Percentiles rank a stretch among this genome's conserved stretches.
Evolutionary conservation across 2,329 filamentous ascomycete species (phyloP).

Genomic region (Sclerotinia sclerotiorum): DNA sequence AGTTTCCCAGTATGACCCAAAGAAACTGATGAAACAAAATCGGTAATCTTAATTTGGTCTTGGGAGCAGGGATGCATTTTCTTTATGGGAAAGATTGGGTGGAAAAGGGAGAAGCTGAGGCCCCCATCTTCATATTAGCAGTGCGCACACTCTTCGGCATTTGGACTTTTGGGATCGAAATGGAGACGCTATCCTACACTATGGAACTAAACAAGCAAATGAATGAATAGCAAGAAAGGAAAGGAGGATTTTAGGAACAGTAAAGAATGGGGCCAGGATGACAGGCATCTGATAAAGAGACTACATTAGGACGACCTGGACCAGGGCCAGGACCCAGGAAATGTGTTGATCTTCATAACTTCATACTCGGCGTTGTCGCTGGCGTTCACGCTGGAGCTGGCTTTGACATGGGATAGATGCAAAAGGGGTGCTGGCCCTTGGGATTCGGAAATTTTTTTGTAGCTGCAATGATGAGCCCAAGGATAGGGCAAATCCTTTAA

Average conservation of each 20-base stretch:
- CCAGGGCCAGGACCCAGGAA: not conserved
- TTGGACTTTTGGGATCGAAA: not conserved
- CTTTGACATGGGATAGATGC: not conserved
- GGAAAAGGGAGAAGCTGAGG: conserved; percentile 5
- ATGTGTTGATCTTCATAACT: conserved; percentile 16
- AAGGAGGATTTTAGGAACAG: conserved; percentile 1
- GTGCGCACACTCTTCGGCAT: conserved; percentile 15
- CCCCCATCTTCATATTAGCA: conserved; percentile 10
- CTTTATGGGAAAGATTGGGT: not conserved
- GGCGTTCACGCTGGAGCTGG: conserved; percentile 3
- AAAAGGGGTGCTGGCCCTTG: conserved; percentile 3
- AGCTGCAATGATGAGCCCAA: conserved; percentile 11
- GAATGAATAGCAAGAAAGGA: conserved; percentile 8
- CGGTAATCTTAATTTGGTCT: conserved; percentile 1
- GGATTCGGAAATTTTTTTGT: not conserved
- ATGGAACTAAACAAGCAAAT: not conserved
- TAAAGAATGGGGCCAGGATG: conserved; percentile 10
- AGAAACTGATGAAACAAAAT: not conserved
- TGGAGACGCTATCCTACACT: not conserved
- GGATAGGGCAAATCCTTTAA: conserved; percentile 11
- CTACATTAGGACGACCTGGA: not conserved
- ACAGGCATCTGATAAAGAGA: not conserved
- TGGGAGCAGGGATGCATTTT: conserved; percentile 3
- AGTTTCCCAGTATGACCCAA: not conserved
- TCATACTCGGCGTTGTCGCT: conserved; percentile 7